These are phyloP conservation scores for Fusarium sp. DNA, from an alignment of 2,329 filamentous ascomycete genomes.

Conservation along the genomic window DNA sequence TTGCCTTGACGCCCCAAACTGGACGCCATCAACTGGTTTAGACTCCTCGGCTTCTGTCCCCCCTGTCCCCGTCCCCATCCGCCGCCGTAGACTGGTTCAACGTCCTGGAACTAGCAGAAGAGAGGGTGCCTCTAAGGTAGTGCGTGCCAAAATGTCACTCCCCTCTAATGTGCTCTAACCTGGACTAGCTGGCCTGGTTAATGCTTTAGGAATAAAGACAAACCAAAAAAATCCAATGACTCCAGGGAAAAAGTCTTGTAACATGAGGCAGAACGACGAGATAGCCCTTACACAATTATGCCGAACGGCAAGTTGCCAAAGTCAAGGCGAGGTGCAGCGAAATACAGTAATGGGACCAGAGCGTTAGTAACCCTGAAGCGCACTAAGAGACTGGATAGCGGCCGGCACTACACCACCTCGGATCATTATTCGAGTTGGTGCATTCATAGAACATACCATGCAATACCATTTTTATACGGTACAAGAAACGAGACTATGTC, in stretches of 20 bases:
- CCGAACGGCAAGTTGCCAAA: not conserved
- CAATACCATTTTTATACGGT: not conserved
- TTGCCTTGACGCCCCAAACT: slow-evolving; percentile 33
- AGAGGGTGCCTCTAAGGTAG: slow-evolving; percentile 26
- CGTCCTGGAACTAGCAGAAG: slow-evolving; percentile 31
- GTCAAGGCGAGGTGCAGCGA: not conserved
- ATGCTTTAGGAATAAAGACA: slow-evolving; percentile 4
- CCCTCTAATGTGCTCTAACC: slow-evolving; percentile 14
- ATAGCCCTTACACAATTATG: slow-evolving; percentile 12
- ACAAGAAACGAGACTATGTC: slow-evolving; percentile 1
- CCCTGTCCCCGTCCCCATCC: slow-evolving; percentile 25
- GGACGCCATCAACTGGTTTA: slow-evolving; percentile 33
- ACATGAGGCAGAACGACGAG: slow-evolving; percentile 3
- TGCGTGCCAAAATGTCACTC: slow-evolving; percentile 15
- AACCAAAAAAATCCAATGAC: slow-evolving; percentile 6
- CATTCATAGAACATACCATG: slow-evolving; percentile 5
- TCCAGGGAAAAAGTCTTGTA: slow-evolving; percentile 4
- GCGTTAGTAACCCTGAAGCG: not conserved
- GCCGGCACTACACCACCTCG: slow-evolving; percentile 30
- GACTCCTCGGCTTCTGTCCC: slow-evolving; percentile 34
- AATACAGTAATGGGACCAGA: slow-evolving; percentile 17
- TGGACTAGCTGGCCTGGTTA: not conserved
- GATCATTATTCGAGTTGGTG: slow-evolving; percentile 22
- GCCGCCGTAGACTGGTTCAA: slow-evolving; percentile 22
- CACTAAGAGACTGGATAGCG: slow-evolving; percentile 23